A percentile compares a stretch with the other conserved stretches of the same genome.
phyloP scores from a whole-genome alignment of 2,329 filamentous ascomycete genomes.

The Teratosphaeriaceae sp. region DNA sequence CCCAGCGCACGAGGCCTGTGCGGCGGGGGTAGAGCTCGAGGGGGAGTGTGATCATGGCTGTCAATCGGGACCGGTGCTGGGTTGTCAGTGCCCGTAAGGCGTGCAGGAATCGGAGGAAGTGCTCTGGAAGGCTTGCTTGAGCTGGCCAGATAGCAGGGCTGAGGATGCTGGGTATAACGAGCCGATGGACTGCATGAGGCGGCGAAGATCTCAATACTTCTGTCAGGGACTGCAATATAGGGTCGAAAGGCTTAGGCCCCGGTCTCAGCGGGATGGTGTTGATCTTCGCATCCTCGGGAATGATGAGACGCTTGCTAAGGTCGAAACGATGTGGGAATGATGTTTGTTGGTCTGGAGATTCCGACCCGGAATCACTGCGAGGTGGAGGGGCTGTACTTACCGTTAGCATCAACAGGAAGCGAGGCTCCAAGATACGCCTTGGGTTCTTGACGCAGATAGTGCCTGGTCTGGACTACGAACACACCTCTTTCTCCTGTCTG shows the following conservation, averaged over 20 bases:
- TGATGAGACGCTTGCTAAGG: constrained; percentile 42
- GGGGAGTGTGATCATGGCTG: constrained; percentile 69
- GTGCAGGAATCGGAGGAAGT: constrained; percentile 76
- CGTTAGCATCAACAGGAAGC: constrained; percentile 6
- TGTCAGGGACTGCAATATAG: constrained; percentile 56
- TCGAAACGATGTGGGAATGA: constrained; percentile 49
- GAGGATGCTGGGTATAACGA: constrained; percentile 78
- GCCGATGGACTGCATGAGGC: constrained; percentile 62
- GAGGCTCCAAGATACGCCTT: background rate
- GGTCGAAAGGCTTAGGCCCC: constrained; percentile 56
- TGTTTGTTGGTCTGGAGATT: constrained; percentile 6
- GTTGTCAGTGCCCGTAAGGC: constrained; percentile 68
- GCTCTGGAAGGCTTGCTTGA: constrained; percentile 59
- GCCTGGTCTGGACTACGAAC: constrained; percentile 20
- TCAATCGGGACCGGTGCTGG: constrained; percentile 57
- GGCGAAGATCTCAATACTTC: constrained; percentile 52
- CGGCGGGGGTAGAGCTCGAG: constrained; percentile 70
- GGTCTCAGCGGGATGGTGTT: constrained; percentile 53
- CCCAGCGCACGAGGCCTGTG: constrained; percentile 73
- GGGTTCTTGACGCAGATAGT: background rate
- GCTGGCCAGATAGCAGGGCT: constrained; percentile 79
- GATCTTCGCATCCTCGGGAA: constrained; percentile 35
- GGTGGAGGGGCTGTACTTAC: constrained; percentile 25
- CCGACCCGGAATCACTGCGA: constrained; percentile 13
- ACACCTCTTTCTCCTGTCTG: constrained; percentile 63